These are phyloP conservation scores for Lycium barbarum DNA, from an alignment of 257 asterid species.

Conservation along the genomic window DNA sequence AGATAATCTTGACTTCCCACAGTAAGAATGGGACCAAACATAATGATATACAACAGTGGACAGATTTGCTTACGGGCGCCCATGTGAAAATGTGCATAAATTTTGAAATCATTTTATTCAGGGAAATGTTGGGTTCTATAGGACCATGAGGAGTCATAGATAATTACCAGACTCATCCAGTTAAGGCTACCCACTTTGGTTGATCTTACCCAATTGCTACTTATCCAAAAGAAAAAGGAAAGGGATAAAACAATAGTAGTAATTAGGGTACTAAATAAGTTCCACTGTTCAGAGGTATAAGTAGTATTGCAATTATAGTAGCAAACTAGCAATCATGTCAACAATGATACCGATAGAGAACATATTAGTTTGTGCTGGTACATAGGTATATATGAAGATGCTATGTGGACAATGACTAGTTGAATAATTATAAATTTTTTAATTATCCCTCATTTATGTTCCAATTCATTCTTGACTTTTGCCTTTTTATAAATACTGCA, in stretches of 20 bases:
- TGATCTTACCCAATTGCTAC: not conserved
- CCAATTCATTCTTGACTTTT: slow-evolving; percentile 4
- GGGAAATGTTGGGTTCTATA: not conserved
- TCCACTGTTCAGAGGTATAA: not conserved
- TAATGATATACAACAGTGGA: not conserved
- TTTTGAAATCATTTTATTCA: not conserved
- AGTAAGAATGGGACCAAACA: not conserved
- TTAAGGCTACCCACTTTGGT: not conserved
- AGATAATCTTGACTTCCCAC: not conserved
- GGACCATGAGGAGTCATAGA: slow-evolving; percentile 9
- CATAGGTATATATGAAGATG: not conserved
- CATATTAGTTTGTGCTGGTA: slow-evolving; percentile 22
- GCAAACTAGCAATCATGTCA: not conserved
- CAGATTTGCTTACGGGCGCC: not conserved
- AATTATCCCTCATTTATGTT: not conserved
- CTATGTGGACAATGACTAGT: not conserved
- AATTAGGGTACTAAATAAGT: not conserved
- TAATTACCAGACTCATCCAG: not conserved
- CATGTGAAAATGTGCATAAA: not conserved
- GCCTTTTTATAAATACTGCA: slow-evolving; percentile 42
- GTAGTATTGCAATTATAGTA: not conserved
- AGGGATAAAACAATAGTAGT: not conserved
- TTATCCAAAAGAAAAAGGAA: not conserved
- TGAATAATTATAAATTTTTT: not conserved
- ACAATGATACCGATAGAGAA: not conserved